These are phyloP conservation scores for Gleditsia sinensis DNA, from an alignment of 306 rosid genomes.

Conservation along the genomic window DNA sequence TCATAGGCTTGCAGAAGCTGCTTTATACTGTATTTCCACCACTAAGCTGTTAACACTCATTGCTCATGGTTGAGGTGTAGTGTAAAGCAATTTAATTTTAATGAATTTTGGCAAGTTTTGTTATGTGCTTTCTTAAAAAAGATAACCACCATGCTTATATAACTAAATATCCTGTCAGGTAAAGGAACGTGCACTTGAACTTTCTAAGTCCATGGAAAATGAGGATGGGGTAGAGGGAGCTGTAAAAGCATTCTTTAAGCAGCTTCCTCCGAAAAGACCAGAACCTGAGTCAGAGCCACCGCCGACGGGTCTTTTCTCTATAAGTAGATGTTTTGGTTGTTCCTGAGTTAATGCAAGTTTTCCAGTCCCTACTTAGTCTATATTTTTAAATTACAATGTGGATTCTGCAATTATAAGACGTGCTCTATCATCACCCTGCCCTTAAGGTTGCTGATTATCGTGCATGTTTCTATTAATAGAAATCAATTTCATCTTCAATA, in stretches of 20 bases:
- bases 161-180: slow-evolving; percentile 48
- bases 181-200: slow-evolving; percentile 59
- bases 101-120: not conserved
- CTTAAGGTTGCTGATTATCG: not conserved
- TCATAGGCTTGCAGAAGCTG: not conserved
- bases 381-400: not conserved
- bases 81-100: not conserved
- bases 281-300: slow-evolving; percentile 49
- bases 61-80: not conserved
- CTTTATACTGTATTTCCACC: not conserved
- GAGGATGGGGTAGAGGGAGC: slow-evolving; percentile 83
- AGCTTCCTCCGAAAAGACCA: slow-evolving; percentile 41
- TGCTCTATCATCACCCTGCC: not conserved
- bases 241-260: slow-evolving; percentile 78
- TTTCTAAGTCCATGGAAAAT: slow-evolving; percentile 67
- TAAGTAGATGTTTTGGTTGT: slow-evolving; percentile 64
- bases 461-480: slow-evolving; percentile 7
- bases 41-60: not conserved
- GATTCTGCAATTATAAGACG: not conserved
- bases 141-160: not conserved
- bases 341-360: slow-evolving; percentile 34
- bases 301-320: slow-evolving; percentile 44
- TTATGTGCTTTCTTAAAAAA: not conserved
- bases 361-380: not conserved
- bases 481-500: slow-evolving; percentile 21